Conservation (phyloP, 306 rosid species). For the Sesbania bispinosa region DNA sequence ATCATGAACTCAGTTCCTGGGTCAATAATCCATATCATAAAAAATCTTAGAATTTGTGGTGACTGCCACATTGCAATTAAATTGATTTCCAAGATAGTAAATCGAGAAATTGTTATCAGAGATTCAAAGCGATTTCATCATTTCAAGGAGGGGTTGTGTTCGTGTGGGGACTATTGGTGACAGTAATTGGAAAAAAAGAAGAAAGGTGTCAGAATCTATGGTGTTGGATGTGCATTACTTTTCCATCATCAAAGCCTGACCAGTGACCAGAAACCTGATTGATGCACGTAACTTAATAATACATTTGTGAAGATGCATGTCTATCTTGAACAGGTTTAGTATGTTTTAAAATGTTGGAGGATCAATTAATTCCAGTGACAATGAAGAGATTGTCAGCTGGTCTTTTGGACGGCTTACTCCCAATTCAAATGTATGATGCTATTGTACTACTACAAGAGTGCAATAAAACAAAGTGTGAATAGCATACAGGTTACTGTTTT, state of each 20-base stretch:
- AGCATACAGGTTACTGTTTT: conserved; percentile 3
- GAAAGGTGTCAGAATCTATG: conserved; percentile 17
- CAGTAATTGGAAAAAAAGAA: conserved; percentile 18
- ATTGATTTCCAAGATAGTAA: conserved; percentile 53
- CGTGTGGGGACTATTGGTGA: conserved; percentile 79
- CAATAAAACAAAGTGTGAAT: conserved; percentile 1
- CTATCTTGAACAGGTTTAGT: no score
- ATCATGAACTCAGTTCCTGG: conserved; percentile 63
- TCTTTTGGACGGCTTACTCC: conserved; percentile 11
- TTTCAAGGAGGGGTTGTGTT: conserved; percentile 63
- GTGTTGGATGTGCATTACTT: not conserved
- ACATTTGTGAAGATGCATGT: not conserved
- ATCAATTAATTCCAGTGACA: conserved; percentile 20
- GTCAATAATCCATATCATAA: conserved; percentile 55
- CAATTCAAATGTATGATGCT: conserved; percentile 1
- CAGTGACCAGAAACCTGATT: not conserved
- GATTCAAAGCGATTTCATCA: conserved; percentile 81
- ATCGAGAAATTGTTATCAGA: conserved; percentile 62
- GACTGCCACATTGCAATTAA: conserved; percentile 67
- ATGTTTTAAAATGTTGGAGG: no score
- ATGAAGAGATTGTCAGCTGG: conserved; percentile 7
- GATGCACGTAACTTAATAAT: not conserved
- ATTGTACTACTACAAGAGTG: not conserved
- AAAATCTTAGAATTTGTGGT: conserved; percentile 72
- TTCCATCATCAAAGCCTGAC: not conserved